Evolutionary conservation across 2,329 filamentous ascomycete genomes (phyloP).

Genomic region (Trichophyton simii): DNA sequence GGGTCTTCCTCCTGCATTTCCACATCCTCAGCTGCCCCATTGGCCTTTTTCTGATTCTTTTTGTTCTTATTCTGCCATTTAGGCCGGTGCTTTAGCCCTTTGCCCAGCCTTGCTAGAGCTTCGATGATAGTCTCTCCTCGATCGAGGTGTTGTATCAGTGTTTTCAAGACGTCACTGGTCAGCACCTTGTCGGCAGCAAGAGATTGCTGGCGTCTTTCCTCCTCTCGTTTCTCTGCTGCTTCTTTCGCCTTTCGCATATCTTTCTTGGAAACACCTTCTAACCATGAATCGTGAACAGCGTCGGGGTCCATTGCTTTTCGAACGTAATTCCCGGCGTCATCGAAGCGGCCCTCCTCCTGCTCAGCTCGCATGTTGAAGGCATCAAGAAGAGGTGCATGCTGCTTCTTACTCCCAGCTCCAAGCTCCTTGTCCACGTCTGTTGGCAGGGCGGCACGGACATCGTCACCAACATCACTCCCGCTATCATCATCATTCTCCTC

Average conservation of each 20-base stretch:
- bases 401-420: constrained; percentile 79
- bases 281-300: constrained; percentile 80
- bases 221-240: constrained; percentile 74
- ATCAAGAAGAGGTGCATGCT: constrained; percentile 84
- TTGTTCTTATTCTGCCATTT: constrained; percentile 52
- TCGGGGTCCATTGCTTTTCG: constrained; percentile 81
- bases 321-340: constrained; percentile 81
- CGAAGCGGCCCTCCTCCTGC: constrained; percentile 84
- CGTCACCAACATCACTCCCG: constrained; percentile 51
- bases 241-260: constrained; percentile 80
- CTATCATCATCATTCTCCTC: constrained; percentile 50
- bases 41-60: constrained; percentile 34
- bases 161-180: constrained; percentile 59
- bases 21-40: constrained; percentile 40
- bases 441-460: constrained; percentile 56
- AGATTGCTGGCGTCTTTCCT: constrained; percentile 58
- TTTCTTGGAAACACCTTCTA: constrained; percentile 85
- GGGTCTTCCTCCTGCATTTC: constrained; percentile 61
- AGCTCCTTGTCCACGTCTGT: constrained; percentile 77
- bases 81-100: constrained; percentile 46
- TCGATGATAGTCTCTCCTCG: constrained; percentile 77
- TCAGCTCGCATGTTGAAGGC: constrained; percentile 90
- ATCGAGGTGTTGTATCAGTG: constrained; percentile 61
- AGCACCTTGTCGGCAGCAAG: constrained; percentile 62
- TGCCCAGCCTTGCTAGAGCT: constrained; percentile 69